Evolutionary conservation across 371 early-diverging fungal species (phyloP).

Genomic region (Apophysomyces elegans): DNA sequence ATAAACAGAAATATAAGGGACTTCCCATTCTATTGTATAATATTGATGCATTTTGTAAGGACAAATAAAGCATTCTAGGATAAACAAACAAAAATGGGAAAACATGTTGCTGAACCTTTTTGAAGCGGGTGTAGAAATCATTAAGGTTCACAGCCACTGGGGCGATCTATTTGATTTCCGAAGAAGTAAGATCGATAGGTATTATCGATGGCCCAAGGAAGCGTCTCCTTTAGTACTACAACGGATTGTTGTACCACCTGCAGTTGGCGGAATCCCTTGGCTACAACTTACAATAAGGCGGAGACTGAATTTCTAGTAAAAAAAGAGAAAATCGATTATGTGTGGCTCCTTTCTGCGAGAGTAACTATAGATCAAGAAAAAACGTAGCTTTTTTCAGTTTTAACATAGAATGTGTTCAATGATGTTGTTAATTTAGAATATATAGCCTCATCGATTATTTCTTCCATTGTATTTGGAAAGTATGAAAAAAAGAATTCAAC

Average conservation of each 20-base stretch:
- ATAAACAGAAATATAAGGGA: too few relatives aligned
- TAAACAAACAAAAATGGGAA: too few relatives aligned
- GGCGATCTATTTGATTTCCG: constrained; percentile 9
- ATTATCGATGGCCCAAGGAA: not conserved
- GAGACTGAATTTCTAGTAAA: not conserved
- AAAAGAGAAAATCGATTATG: not conserved
- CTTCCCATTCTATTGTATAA: too few relatives aligned
- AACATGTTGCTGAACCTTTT: not conserved
- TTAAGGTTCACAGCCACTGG: constrained; percentile 3
- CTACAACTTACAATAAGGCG: not conserved
- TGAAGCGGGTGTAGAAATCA: not conserved
- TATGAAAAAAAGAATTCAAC: not conserved
- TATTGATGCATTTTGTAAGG: too few relatives aligned
- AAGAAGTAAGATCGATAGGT: not conserved
- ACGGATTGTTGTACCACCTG: not conserved
- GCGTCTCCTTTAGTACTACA: not conserved
- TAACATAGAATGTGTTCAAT: too few relatives aligned
- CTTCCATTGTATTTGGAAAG: not conserved
- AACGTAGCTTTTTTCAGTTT: too few relatives aligned
- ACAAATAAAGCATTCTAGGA: too few relatives aligned
- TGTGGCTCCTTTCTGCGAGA: not conserved
- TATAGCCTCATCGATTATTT: not conserved
- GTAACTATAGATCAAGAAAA: too few relatives aligned
- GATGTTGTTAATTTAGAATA: not conserved
- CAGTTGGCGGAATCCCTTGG: not conserved